A percentile compares a stretch with the other conserved stretches of the same genome.
phyloP scores from a whole-genome alignment of 192 early-diverging fungal genomes.

The Entomortierella parvispora region DNA sequence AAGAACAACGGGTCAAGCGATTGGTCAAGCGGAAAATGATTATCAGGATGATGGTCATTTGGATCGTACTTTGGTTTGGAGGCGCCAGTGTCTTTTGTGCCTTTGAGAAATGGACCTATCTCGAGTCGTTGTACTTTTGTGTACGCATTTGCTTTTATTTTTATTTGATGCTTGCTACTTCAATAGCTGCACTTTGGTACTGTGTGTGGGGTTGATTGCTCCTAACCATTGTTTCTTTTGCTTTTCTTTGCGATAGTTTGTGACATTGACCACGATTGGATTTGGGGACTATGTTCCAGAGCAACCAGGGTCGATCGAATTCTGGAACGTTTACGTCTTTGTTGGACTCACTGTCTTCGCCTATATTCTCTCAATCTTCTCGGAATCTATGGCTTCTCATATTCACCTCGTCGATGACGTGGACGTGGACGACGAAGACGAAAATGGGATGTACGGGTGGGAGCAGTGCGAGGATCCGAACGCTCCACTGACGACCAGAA shows the following conservation, averaged over 20 bases:
- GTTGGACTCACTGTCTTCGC: conserved; percentile 42
- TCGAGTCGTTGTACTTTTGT: conserved; percentile 45
- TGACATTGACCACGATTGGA: conserved; percentile 48
- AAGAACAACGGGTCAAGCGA: conserved; percentile 32
- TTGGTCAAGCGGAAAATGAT: conserved; percentile 40
- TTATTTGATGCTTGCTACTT: neutral
- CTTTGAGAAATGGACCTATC: conserved; percentile 37
- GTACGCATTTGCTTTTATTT: conserved; percentile 1
- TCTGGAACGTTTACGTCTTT: conserved; percentile 53
- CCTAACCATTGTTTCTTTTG: neutral
- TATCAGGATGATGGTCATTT: conserved; percentile 24
- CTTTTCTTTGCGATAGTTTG: conserved; percentile 17
- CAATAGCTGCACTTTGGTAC: too few relatives aligned
- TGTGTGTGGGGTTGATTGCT: too few relatives aligned
- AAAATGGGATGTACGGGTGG: conserved; percentile 27
- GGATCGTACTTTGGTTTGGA: conserved; percentile 45
- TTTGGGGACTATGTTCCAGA: conserved; percentile 45
- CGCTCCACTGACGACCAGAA: neutral
- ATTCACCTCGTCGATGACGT: conserved; percentile 47
- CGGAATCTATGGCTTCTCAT: conserved; percentile 42
- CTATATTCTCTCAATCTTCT: conserved; percentile 42
- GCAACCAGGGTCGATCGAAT: conserved; percentile 43
- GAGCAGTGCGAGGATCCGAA: conserved; percentile 18
- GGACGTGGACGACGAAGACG: conserved; percentile 30
- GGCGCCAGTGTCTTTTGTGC: conserved; percentile 47